These are phyloP conservation scores for Apiospora rasikravindrae DNA, from an alignment of 2,329 filamentous ascomycete species.

Conservation along the genomic window DNA sequence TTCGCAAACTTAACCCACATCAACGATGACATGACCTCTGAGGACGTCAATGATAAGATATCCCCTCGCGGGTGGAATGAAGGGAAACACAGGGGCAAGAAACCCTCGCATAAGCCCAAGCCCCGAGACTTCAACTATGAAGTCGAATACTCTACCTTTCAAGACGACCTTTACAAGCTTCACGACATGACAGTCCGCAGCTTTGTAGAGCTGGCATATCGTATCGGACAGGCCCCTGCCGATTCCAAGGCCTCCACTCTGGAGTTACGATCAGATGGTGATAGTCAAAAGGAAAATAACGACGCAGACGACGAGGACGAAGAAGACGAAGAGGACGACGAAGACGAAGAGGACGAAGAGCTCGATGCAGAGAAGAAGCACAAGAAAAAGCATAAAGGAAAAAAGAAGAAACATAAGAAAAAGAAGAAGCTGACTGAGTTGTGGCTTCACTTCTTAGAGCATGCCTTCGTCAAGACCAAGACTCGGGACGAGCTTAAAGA, in stretches of 20 bases:
- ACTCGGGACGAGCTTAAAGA: constrained; percentile 67
- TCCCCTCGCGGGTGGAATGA: constrained; percentile 60
- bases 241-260: constrained; percentile 27
- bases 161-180: constrained; percentile 76
- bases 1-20: constrained; percentile 92
- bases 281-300: background rate
- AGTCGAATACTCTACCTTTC: constrained; percentile 84
- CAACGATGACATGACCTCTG: constrained; percentile 69
- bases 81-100: constrained; percentile 66
- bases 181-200: constrained; percentile 84
- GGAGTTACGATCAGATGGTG: background rate
- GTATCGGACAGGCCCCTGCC: constrained; percentile 67
- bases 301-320: constrained; percentile 21
- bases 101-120: constrained; percentile 59
- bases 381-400: constrained; percentile 38
- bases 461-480: constrained; percentile 80
- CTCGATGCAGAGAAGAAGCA: constrained; percentile 30
- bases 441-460: constrained; percentile 78
- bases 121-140: constrained; percentile 74
- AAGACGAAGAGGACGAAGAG: constrained; percentile 32
- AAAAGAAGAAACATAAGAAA: constrained; percentile 50
- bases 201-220: constrained; percentile 78
- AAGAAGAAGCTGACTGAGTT: constrained; percentile 65
- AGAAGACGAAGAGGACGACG: constrained; percentile 36
- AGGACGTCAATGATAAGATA: constrained; percentile 37